phyloP scores from a whole-genome alignment of 2,329 filamentous ascomycete genomes.

The Nothopassalora personata region DNA sequence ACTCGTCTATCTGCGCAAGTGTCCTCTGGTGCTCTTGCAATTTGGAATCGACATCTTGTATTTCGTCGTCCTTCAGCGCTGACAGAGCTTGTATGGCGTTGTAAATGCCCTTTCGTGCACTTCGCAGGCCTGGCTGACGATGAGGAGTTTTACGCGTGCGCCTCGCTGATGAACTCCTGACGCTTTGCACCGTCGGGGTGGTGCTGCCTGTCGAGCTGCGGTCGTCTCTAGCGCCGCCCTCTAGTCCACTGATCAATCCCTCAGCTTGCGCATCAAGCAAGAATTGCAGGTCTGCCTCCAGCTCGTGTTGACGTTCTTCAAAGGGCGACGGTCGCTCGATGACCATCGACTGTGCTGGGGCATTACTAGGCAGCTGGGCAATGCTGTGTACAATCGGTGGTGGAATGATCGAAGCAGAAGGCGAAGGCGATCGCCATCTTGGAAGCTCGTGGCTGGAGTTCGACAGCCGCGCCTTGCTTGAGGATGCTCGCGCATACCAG shows the following conservation, averaged over 20 bases:
- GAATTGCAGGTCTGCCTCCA: conserved; percentile 54
- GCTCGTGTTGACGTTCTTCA: conserved; percentile 44
- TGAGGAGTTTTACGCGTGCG: conserved; percentile 48
- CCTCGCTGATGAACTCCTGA: conserved; percentile 27
- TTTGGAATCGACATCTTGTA: conserved; percentile 54
- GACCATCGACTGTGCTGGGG: conserved; percentile 34
- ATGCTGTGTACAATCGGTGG: conserved; percentile 33
- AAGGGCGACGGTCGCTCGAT: conserved; percentile 40
- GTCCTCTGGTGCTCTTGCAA: conserved; percentile 54
- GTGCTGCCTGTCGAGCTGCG: conserved; percentile 45
- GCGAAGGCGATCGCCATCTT: conserved; percentile 31
- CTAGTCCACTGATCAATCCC: conserved; percentile 48
- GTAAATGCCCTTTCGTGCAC: conserved; percentile 60
- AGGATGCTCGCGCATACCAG: conserved; percentile 24
- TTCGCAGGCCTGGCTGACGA: conserved; percentile 53
- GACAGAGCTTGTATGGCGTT: conserved; percentile 60
- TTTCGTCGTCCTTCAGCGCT: conserved; percentile 63
- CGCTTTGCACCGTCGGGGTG: conserved; percentile 43
- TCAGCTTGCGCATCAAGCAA: conserved; percentile 58
- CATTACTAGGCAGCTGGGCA: conserved; percentile 13
- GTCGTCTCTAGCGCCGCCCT: conserved; percentile 39
- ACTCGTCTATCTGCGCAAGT: conserved; percentile 54
- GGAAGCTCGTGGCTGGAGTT: conserved; percentile 26
- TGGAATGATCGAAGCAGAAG: conserved; percentile 31
- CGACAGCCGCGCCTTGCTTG: conserved; percentile 21